phyloP scores from a whole-genome alignment of 352 stramenopile species.

The Pythium inflatum region DNA sequence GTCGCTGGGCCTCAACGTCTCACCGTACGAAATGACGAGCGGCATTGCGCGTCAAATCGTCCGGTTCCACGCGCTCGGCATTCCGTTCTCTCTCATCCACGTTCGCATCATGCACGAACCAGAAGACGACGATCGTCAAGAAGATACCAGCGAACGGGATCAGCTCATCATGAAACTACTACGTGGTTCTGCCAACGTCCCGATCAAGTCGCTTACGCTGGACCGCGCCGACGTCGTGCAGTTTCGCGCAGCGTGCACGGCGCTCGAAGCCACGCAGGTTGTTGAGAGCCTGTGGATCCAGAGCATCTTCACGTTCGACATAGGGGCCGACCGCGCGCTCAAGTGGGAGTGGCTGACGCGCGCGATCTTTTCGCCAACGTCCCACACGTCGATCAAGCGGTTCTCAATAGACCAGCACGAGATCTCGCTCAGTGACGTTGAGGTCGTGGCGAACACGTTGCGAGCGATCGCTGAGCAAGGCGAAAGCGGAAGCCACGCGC shows the following conservation, averaged over 20 bases:
- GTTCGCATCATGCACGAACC: constrained; percentile 12
- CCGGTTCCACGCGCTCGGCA: constrained; percentile 10
- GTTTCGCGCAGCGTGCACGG: constrained; percentile 16
- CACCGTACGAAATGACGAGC: constrained; percentile 16
- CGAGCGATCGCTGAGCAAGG: not conserved
- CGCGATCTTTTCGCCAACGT: not conserved
- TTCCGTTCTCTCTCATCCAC: constrained; percentile 9
- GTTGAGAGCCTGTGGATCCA: constrained; percentile 26
- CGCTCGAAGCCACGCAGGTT: not conserved
- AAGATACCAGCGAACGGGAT: not conserved
- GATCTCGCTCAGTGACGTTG: not conserved
- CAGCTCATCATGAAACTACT: not conserved
- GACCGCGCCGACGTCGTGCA: constrained; percentile 11
- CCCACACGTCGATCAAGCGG: constrained; percentile 25
- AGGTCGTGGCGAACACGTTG: not conserved
- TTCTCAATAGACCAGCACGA: constrained; percentile 15
- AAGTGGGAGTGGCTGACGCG: constrained; percentile 26
- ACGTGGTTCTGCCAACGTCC: not conserved
- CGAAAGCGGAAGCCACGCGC: not conserved
- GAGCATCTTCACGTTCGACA: constrained; percentile 22
- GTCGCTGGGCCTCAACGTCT: constrained; percentile 16
- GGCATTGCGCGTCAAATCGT: constrained; percentile 13
- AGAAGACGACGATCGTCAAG: not conserved
- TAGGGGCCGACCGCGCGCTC: not conserved
- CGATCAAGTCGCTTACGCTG: constrained; percentile 11